Conservation (phyloP, 129 eudicot genomes). For the Glebionis coronaria region DNA sequence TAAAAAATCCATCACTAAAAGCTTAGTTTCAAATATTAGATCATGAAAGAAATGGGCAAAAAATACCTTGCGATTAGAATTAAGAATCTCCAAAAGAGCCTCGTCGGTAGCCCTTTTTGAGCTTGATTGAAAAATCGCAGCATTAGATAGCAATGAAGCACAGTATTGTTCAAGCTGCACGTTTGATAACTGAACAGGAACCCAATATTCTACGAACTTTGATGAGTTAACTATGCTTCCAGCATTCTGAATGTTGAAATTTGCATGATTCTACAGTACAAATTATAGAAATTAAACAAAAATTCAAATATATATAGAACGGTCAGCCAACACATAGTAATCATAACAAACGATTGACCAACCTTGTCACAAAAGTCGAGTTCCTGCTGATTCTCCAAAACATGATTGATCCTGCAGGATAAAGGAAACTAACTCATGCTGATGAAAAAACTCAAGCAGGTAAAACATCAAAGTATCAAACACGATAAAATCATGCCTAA, state of each 20-base stretch:
- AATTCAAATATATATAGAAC: neutral
- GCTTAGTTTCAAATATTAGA: conserved; percentile 3
- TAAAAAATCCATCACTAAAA: neutral
- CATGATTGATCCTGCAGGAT: conserved; percentile 47
- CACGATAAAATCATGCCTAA: conserved; percentile 4
- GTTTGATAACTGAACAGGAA: conserved; percentile 70
- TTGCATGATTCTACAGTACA: too few species aligned
- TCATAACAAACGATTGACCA: conserved; percentile 24
- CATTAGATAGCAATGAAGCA: conserved; percentile 56
- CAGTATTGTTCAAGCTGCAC: conserved; percentile 94
- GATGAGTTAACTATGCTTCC: conserved; percentile 33
- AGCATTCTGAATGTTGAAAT: conserved; percentile 20
- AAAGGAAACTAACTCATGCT: conserved; percentile 18
- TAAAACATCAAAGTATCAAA: neutral
- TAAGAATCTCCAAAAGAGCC: conserved; percentile 47
- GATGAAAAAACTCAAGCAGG: neutral
- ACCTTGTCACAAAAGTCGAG: conserved; percentile 52
- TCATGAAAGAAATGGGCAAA: conserved; percentile 12
- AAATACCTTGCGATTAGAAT: conserved; percentile 64
- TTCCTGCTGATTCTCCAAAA: conserved; percentile 40
- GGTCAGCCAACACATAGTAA: neutral
- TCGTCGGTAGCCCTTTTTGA: conserved; percentile 55
- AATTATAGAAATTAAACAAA: too few species aligned
- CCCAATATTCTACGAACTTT: conserved; percentile 80
- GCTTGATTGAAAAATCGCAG: conserved; percentile 43